Percentiles rank a stretch among this genome's conserved stretches.
Evolutionary conservation across 257 asterid species (phyloP).

Genomic region (Salvia miltiorrhiza): DNA sequence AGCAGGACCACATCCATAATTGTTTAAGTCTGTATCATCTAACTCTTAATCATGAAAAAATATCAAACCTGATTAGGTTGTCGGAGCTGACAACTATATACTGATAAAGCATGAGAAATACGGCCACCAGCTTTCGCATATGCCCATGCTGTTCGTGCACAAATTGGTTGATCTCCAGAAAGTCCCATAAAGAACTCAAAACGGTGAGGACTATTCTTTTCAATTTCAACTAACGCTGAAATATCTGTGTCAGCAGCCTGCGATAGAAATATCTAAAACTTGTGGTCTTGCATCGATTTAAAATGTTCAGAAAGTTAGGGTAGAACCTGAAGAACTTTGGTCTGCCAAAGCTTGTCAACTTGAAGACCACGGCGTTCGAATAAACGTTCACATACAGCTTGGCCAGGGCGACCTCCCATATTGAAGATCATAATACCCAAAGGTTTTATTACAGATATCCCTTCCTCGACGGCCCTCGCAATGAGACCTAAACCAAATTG

Average conservation of each 20-base stretch:
- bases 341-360: slow-evolving; percentile 96
- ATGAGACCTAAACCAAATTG: slow-evolving; percentile 98
- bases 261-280: slow-evolving; percentile 31
- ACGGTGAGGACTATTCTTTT: slow-evolving; percentile 93
- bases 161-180: slow-evolving; percentile 93
- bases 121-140: slow-evolving; percentile 94
- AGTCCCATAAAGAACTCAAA: slow-evolving; percentile 99
- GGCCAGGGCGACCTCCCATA: slow-evolving; percentile 99
- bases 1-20: neutral
- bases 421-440: slow-evolving; percentile 96
- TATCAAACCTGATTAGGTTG: slow-evolving; percentile 78
- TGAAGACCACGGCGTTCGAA: slow-evolving; percentile 97
- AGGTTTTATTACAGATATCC: slow-evolving; percentile 94
- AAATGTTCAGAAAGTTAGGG: slow-evolving; percentile 6
- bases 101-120: slow-evolving; percentile 96
- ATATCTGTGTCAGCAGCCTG: slow-evolving; percentile 99
- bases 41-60: slow-evolving; percentile 8
- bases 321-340: slow-evolving; percentile 92
- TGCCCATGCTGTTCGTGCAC: slow-evolving; percentile 99
- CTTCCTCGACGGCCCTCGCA: slow-evolving; percentile 99
- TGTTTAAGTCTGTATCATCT: neutral
- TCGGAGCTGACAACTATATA: slow-evolving; percentile 85
- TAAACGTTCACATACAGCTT: slow-evolving; percentile 91
- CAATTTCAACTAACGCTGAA: slow-evolving; percentile 96
- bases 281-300: slow-evolving; percentile 4